Base-by-base conservation (phyloP, 441 rosid species). In the Erysimum pusillum region DNA sequence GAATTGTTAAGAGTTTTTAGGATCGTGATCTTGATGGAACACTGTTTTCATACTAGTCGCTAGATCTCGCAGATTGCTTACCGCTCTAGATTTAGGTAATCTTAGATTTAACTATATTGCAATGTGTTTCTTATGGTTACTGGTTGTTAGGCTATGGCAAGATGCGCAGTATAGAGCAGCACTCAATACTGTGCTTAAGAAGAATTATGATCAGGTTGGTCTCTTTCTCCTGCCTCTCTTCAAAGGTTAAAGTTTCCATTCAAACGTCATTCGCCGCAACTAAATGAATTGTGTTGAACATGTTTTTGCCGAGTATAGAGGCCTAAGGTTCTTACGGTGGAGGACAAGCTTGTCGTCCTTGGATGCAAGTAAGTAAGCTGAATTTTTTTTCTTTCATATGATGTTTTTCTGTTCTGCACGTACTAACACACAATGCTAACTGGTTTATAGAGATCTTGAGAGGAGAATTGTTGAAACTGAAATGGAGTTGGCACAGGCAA, bases 321-420 rank as follows among this genome's bases (percentile, higher is more conserved):
- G 81, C 98, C 99, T 12, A 96, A 89, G 86, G 94, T 91, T 84
- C 92, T 96, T 32, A 85, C 97, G 0, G 87, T 93, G 22, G 98
- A 96, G 75, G 99, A 96, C 82, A 96, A 91, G 90, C 85, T 96
- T 59, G 63, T 72, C 75, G 88, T 87, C 38, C 85, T 93, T 31
- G 97, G 97, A 76, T 93, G 99, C 99, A 91, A 90, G 98, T 96
- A 91, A 90, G 98, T 96, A 87, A 38, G 96, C 77, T 68, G 67
- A 6, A 74, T 60, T 12, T 10, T 38, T 15, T 69, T 44, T 51
- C 36, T 22, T 22, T 12, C 10, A 7, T 57, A 35, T 3, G 38
- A 35, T 22, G 18, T 67, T 78, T 36, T 42, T 48, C 2, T 63
- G 32, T 60, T 52, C 36, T 39, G 63, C 75, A 22, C 63, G 38